Base-by-base conservation (phyloP, 345 rosid species). In the Arabidopsis thaliana region DNA sequence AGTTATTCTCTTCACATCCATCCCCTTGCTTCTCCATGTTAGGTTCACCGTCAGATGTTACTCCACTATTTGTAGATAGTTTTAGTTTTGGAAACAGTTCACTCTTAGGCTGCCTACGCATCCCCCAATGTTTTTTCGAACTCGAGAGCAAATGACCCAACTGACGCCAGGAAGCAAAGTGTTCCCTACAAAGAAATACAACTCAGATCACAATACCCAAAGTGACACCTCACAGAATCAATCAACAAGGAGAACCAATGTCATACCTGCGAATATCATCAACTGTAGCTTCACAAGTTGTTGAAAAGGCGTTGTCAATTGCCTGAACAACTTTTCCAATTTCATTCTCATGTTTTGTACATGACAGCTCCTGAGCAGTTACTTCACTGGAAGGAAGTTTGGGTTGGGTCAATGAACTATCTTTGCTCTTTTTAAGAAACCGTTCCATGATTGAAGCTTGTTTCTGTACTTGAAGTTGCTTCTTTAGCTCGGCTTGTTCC, bases 391-490 rank as follows among this genome's bases (percentile, higher is more conserved):
- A 79, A 69, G 82, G 63, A 73, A 42, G 79, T 23, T 81, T 85
- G 56, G 71, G 58, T 65, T 68, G 82, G 66, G 69, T 16, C 7
- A 72, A 55, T 32, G 86, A 75, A 70, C 9, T 71, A 52, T 72
- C 82, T 84, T 87, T 89, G 65, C 78, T 78, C 69, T 83, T 86
- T 72, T 88, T 92, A 28, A 90, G 90, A 80, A 95, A 92, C 28
- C 86, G 83, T 63, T 95, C 96, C 99, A 95, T 90, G 25, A 92
- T 73, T 37, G 96, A 95, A 67, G 96, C 99, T 75, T 95, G 98
- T 86, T 86, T 95, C 75, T 87, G 82, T 22, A 92, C 63, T 25
- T 85, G 76, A 72, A 66, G 83, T 70, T 82, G 81, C 81, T 73
- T 87, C 84, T 88, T 92, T 52, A 82, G 59, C 80, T 89, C 88